Evolutionary conservation across 129 eudicot species (phyloP), one percentile per base, ranked within the genome.

Genomic region (Ambrosia trifida): DNA sequence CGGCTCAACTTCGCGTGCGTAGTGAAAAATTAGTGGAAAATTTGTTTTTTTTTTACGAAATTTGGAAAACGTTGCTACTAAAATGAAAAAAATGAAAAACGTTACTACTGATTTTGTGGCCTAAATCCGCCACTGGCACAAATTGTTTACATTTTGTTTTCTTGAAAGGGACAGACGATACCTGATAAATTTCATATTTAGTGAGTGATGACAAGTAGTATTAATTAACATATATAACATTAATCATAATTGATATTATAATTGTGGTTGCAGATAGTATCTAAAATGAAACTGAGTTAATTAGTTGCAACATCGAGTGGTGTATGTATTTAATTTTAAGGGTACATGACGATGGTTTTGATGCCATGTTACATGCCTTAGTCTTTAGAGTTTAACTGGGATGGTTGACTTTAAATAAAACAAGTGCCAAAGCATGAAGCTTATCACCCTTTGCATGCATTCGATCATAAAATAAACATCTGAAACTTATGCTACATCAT

Each of bases 281-380:
- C 62, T 59, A 7, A 41, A 53, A 5, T 72, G 28, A 16, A 72
- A 60, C 35, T 17, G 64, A 59, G 46, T 63, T 63, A 32, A 74
- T 50, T 54, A 56, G 58, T 17, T 62, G 70, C 51, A 45, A 20
- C 47, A 60, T 31, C 8, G 47, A 36, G 50, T 69, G 11, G 28
- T 24, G 63, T 18, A 35, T 9, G 49, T 69, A 28, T 54, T 35
- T 18, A 4, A 17, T 17, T 8, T 2, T 18, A 19, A 19, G 51
- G 12, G 53, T 61, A 24, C 49, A 73, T 62, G 77, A 62, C 38
- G 16, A 51, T 74, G n/a, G 63, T 49, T 71, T 72, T 75, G 35
- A 17, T 68, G 81, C 24, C 76, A 76, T 76, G 76, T 38, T 76
- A 68, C 81, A 76, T 59, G 81, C 81, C 81, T 47, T 35, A 35